Evolutionary conservation across 148 eudicot species (phyloP), one percentile per base, ranked within the genome.

Genomic region (Chenopodium album): DNA sequence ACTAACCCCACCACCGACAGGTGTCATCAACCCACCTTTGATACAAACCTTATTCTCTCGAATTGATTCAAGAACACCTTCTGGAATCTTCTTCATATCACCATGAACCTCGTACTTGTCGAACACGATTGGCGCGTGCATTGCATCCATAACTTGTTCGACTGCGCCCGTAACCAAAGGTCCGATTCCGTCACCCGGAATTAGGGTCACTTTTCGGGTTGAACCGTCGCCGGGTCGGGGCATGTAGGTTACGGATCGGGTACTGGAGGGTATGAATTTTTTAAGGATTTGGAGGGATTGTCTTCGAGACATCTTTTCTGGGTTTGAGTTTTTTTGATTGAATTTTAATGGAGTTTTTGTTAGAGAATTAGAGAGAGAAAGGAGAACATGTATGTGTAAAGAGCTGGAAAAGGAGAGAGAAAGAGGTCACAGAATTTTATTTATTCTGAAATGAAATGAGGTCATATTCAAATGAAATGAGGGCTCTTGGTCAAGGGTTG

Each of bases 181-280:
- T 0, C 98, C 98, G 85, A 94, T 88, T 1, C 98, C 95, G 85
- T 94, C 98, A 3, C 98, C 95, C 4, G 98, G 92, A 12, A 93
- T 90, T 7, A 93, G 85, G 41, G 95, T 93, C 3, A 93, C 95
- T 17, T 82, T 68, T 2, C 95, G 87, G 0, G 92, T 90, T 4
- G 85, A 76, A 2, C 90, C 95, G 83, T 90, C 95, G 3, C 95
- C 93, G n/a, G 97, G 95, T 6, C 97, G 92, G 17, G 97, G 97
- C 97, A 93, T 93, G 95, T 93, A 93, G 73, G 97, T 92, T 0
- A 94, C 87, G 46, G 92, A 85, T 82, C 92, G 91, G 80, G 83
- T 62, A 1, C 78, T 64, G 77, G 12, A 56, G 62, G 62, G 5
- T 56, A 17, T 56, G 22, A 56, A 19, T 3, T 56, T 14, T 56